Conservation (phyloP, 2,329 filamentous ascomycete species). For the Colletotrichum sp. region DNA sequence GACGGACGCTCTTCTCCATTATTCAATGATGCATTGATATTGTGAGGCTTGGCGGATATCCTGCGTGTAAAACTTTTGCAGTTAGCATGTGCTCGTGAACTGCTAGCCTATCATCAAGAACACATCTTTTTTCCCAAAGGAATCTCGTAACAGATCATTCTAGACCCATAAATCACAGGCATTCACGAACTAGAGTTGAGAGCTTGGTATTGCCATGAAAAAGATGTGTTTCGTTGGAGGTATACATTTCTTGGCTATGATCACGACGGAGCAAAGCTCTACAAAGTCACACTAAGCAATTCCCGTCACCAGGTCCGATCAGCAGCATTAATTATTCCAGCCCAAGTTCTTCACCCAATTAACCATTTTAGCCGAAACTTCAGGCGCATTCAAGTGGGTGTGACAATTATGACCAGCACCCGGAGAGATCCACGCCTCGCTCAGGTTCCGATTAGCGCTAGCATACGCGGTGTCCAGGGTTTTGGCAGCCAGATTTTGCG, state of each 20-base stretch:
- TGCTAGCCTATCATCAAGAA: background rate
- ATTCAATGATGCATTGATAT: background rate
- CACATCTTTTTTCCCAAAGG: fast-evolving
- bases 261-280: background rate
- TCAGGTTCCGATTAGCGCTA: background rate
- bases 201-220: background rate
- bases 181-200: background rate
- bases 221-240: background rate
- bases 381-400: background rate
- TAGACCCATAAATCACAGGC: background rate
- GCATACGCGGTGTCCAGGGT: background rate
- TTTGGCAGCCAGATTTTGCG: background rate
- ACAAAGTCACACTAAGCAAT: background rate
- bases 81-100: background rate
- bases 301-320: background rate
- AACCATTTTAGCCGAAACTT: background rate
- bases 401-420: background rate
- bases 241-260: background rate
- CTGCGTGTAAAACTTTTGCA: fast-evolving
- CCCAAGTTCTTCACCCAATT: background rate
- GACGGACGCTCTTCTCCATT: background rate
- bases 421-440: background rate
- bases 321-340: background rate
- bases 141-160: background rate
- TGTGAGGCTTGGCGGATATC: background rate